Base-by-base conservation (phyloP, 352 stramenopile species). In the Phytophthora megakarya region DNA sequence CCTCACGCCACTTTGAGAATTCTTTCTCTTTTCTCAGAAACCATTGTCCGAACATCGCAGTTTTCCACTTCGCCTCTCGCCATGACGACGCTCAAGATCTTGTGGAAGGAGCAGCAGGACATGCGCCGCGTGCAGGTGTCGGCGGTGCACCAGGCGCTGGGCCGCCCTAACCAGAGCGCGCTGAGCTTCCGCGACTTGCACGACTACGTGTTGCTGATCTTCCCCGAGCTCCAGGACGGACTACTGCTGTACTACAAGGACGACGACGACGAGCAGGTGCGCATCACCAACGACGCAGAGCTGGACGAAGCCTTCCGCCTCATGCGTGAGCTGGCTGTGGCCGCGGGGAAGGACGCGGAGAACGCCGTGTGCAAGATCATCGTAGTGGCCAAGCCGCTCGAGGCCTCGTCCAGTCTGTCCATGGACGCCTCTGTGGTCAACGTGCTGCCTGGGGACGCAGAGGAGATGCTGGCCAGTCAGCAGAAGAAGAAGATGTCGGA, bases 51-150 rank as follows among this genome's bases (percentile, higher is more conserved):
- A 47, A 59, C 22, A n/a, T 0, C 50, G n/a, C n/a, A n/a, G n/a
- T n/a, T n/a, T n/a, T n/a, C n/a, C n/a, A 39, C 30, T 37, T 39
- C 21, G 18, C 62, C 73, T 86, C 53, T 72, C 70, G 50, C 51
- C 45, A 94, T 92, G 83, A 76, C 81, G 75, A 94, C 86, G 73
- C 81, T 94, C 66, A 94, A 94, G 81, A 88, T 94, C 54, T 75
- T 87, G 46, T 92, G 82, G 79, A 73, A 74, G 67, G 85, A 89
- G 61, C 80, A 88, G 75, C 72, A 92, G 68, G 86, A 94, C 70
- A 92, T 94, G 81, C 86, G 86, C 55, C 86, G 86, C 59, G 86
- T 94, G 64, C 81, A 94, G 65, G 77, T 90, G 25, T 50, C 69
- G 59, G 83, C 81, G 9, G 84, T 86, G 43, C 84, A 86, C 65